Conservation (phyloP, 2,329 filamentous ascomycete genomes). For the Corinectria fuckeliana region DNA sequence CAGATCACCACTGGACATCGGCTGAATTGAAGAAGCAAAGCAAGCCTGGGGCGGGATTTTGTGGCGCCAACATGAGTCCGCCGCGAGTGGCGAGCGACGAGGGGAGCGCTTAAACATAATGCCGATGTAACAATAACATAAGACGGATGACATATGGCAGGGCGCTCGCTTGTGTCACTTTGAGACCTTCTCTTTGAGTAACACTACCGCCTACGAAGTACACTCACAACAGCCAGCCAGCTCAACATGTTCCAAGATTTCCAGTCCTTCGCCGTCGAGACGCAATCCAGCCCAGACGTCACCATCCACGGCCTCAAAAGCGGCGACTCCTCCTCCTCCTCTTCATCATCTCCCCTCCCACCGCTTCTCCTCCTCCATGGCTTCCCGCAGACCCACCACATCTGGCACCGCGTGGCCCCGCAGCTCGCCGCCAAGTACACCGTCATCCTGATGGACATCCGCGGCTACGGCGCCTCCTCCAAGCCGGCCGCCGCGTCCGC, state of each 20-base stretch:
- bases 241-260: slow-evolving; percentile 49
- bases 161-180: too few relatives aligned
- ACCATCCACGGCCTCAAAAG: slow-evolving; percentile 53
- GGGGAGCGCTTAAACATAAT: not conserved
- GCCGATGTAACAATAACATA: not conserved
- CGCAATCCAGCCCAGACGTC: slow-evolving; percentile 44
- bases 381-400: slow-evolving; percentile 59
- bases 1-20: not conserved
- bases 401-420: slow-evolving; percentile 57
- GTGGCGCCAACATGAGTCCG: not conserved
- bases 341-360: too few relatives aligned
- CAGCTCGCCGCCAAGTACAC: slow-evolving; percentile 49
- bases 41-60: not conserved
- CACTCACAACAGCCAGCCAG: too few relatives aligned
- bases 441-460: slow-evolving; percentile 55
- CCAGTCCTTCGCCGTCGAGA: slow-evolving; percentile 47
- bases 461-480: slow-evolving; percentile 59
- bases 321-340: slow-evolving; percentile 35
- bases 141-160: too few relatives aligned
- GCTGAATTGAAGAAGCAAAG: not conserved
- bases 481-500: slow-evolving; percentile 46
- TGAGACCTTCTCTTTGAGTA: too few relatives aligned
- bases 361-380: slow-evolving; percentile 59
- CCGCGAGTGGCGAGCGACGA: not conserved
- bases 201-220: too few relatives aligned